Percentiles rank a stretch among this genome's conserved stretches.
phyloP scores from a whole-genome alignment of 805 yeast species.

The Hanseniaspora nectarophila region DNA sequence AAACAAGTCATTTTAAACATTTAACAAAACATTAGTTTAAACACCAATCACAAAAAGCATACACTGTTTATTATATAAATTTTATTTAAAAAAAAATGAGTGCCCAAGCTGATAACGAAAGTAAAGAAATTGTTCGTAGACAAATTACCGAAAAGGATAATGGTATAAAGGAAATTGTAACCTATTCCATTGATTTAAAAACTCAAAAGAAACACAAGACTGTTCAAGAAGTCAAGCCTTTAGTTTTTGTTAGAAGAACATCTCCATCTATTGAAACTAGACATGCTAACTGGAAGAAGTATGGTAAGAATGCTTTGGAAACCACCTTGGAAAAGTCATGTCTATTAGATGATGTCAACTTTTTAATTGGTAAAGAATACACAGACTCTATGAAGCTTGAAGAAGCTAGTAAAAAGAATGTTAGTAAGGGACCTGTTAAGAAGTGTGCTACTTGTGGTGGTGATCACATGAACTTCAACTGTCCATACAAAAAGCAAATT shows the following conservation, averaged over 20 bases:
- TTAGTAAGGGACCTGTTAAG: slow-evolving; percentile 33
- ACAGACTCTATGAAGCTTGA: slow-evolving; percentile 64
- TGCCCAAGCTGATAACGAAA: slow-evolving; percentile 35
- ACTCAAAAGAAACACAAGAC: slow-evolving; percentile 77
- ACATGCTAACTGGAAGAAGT: slow-evolving; percentile 67
- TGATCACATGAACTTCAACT: slow-evolving; percentile 81
- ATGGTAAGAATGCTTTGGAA: slow-evolving; percentile 75
- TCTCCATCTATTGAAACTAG: slow-evolving; percentile 80
- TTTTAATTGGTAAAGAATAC: slow-evolving; percentile 66
- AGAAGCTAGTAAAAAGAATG: slow-evolving; percentile 41
- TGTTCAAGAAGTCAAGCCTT: slow-evolving; percentile 72
- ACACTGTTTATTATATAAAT: neutral
- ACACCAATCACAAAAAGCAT: neutral
- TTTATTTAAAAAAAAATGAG: slow-evolving; percentile 14
- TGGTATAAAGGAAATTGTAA: slow-evolving; percentile 76
- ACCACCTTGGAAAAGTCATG: slow-evolving; percentile 38
- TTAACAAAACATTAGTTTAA: neutral
- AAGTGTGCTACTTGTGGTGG: slow-evolving; percentile 89
- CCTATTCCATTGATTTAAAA: slow-evolving; percentile 49
- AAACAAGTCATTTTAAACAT: neutral
- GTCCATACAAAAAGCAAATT: slow-evolving; percentile 78
- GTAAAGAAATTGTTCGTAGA: slow-evolving; percentile 61
- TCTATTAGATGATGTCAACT: slow-evolving; percentile 69
- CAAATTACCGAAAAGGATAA: slow-evolving; percentile 67
- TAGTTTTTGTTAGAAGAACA: slow-evolving; percentile 66